phyloP scores from a whole-genome alignment of 23 red algal genomes.

The Gracilaria gracilis region DNA sequence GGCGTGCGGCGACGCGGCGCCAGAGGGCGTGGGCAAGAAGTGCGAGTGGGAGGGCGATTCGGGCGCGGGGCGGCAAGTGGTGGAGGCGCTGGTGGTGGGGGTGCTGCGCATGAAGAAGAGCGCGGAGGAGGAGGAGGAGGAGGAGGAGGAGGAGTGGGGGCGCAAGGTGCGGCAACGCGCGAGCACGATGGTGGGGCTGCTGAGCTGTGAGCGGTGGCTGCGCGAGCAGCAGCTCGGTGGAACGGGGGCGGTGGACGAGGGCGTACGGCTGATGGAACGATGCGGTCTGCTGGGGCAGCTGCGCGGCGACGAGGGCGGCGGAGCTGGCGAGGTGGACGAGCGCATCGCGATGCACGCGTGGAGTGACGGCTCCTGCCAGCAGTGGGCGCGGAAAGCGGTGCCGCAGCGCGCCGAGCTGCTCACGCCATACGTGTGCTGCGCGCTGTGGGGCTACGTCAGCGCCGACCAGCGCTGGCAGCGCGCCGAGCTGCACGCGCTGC shows the following conservation, averaged over 20 bases:
- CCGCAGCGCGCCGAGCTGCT: background rate
- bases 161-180: background rate
- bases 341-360: background rate
- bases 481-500: background rate
- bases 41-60: too few species aligned
- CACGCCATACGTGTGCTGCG: background rate
- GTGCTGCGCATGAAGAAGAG: background rate
- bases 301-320: background rate
- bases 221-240: background rate
- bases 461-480: background rate
- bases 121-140: background rate
- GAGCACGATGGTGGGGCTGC: background rate
- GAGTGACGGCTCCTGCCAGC: background rate
- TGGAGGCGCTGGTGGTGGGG: slow-evolving; percentile 5
- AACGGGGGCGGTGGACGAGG: background rate
- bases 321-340: background rate
- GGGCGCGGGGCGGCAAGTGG: background rate
- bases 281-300: background rate
- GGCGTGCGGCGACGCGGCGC: background rate
- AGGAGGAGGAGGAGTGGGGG: background rate
- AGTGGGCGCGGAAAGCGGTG: background rate
- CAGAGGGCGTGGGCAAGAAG: background rate
- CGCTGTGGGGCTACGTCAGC: background rate
- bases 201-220: background rate
- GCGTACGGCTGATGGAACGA: background rate